Base-by-base conservation (phyloP, 352 stramenopile genomes). In the Phytophthora ohioensis region DNA sequence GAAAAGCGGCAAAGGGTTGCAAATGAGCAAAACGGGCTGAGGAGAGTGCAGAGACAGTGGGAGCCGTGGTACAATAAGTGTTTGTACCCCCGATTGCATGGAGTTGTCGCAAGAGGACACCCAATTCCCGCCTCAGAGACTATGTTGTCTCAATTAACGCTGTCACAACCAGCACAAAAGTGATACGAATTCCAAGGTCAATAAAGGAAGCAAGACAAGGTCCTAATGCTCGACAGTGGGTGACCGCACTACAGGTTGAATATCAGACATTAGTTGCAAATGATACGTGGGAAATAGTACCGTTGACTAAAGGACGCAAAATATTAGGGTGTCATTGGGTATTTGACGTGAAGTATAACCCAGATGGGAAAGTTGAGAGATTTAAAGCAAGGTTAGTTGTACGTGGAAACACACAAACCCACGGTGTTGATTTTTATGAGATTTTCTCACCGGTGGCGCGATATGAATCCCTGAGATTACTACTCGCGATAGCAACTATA, bases 271-370 rank as follows among this genome's bases (percentile, higher is more conserved):
- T 38, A 38, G 30, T 38, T 35, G 13, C 21, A 21, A 54, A 54
- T 54, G 27, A 21, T 54, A 54, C 47, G 5, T 54, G 21, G 27
- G 32, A 56, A 31, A 43, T 32, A 31, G 48, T 56, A 56, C 2
- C 13, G 5, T 42, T 42, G 10, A 13, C 48, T 30, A 39, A 42
- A 43, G 48, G 32, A 5, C 10, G 48, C 3, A 49, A 43, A 57
- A 27, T 49, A 65, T 42, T 51, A 57, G 48, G 34, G 3, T 65
- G 57, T 42, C 48, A 57, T 10, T 12, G 30, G 39, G 38, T 54
- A 15, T 45, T 36, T 53, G 55, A 62, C n/a, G 31, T 45, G 5
- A 54, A 52, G 30, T 51, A 62, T 45, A 42, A 52, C 31, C 21
- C 30, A 15, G 8, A 17, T 27, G 21, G 21, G 21, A 27, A 1